Conservation (phyloP, 169 alveolate genomes). For the Plasmodium berghei region DNA sequence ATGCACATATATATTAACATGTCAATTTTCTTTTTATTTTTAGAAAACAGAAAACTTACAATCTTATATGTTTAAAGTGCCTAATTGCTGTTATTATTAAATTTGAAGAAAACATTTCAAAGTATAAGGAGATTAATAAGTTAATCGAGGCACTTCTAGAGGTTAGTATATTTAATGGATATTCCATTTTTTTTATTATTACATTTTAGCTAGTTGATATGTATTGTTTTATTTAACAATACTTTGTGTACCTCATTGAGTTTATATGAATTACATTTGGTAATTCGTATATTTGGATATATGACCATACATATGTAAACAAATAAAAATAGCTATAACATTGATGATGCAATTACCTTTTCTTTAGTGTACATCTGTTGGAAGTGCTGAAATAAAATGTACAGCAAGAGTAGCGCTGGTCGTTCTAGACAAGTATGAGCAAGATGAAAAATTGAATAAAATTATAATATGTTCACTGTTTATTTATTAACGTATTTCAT, state of each 20-base stretch:
- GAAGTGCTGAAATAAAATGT: slow-evolving; percentile 77
- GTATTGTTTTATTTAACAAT: background rate
- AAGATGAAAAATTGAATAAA: background rate
- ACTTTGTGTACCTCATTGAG: background rate
- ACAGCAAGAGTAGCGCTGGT: slow-evolving; percentile 73
- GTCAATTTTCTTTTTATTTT: background rate
- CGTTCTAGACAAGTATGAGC: slow-evolving; percentile 53
- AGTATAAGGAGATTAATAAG: slow-evolving; percentile 61
- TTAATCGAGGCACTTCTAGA: slow-evolving; percentile 60
- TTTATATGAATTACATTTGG: background rate
- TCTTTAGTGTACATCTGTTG: slow-evolving; percentile 62
- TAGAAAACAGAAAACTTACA: slow-evolving; percentile 72
- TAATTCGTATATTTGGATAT: background rate
- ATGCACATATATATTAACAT: background rate
- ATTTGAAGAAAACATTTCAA: slow-evolving; percentile 57
- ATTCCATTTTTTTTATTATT: too few relatives aligned
- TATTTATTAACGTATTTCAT: too few relatives aligned
- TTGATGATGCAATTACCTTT: background rate
- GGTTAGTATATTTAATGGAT: slow-evolving; percentile 8
- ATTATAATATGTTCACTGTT: too few relatives aligned
- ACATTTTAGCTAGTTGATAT: too few relatives aligned
- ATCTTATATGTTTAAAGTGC: slow-evolving; percentile 56
- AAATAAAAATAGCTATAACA: background rate
- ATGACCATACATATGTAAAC: background rate
- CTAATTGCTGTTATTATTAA: slow-evolving; percentile 69